Evolutionary conservation across 805 yeast genomes (phyloP).

Genomic region (Saccharomycopsis sp.): DNA sequence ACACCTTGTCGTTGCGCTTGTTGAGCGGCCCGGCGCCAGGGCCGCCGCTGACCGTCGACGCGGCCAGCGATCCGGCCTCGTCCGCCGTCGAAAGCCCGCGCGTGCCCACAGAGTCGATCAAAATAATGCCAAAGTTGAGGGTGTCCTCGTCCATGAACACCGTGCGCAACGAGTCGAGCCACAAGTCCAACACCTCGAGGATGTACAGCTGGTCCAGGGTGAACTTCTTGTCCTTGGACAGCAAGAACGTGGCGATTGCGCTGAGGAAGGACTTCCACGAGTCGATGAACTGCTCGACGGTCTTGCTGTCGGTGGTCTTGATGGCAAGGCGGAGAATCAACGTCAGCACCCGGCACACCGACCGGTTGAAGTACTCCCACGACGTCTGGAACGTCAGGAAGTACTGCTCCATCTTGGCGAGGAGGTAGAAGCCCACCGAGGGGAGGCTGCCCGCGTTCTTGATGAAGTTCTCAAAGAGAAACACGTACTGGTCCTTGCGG

Average conservation of each 20-base stretch:
- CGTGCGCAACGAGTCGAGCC: constrained; percentile 38
- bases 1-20: constrained; percentile 42
- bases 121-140: constrained; percentile 35
- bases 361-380: constrained; percentile 60
- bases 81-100: constrained; percentile 47
- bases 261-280: constrained; percentile 29
- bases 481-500: constrained; percentile 56
- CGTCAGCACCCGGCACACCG: constrained; percentile 53
- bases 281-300: constrained; percentile 24
- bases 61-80: constrained; percentile 21
- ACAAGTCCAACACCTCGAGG: constrained; percentile 52
- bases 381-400: constrained; percentile 43
- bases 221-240: constrained; percentile 39
- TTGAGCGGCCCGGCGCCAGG: constrained; percentile 21
- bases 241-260: constrained; percentile 38
- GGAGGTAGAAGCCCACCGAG: constrained; percentile 43
- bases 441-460: constrained; percentile 34
- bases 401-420: constrained; percentile 39
- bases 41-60: constrained; percentile 21
- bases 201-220: constrained; percentile 58
- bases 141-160: constrained; percentile 35
- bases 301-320: constrained; percentile 23
- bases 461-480: constrained; percentile 47
- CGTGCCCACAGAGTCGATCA: constrained; percentile 49
- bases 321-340: constrained; percentile 41